Evolutionary conservation across 176 grass and related monocot species (phyloP).

Genomic region (Musa itinerans): DNA sequence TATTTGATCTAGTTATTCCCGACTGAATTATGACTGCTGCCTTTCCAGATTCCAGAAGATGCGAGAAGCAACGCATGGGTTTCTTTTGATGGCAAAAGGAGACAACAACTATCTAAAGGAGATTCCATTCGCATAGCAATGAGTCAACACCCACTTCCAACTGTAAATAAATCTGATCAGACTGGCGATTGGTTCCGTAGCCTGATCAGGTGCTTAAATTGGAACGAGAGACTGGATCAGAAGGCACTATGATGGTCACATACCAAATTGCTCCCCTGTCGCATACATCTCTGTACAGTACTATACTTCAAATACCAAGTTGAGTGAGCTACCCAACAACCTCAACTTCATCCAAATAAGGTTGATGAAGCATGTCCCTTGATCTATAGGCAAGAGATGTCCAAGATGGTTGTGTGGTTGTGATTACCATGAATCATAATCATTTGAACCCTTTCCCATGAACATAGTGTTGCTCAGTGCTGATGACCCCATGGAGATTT

Average conservation of each 20-base stretch:
- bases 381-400: not conserved
- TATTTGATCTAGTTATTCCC: not conserved
- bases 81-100: conserved; percentile 83
- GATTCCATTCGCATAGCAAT: conserved; percentile 83
- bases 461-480: not conserved
- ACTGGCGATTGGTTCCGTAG: conserved; percentile 92
- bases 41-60: conserved; percentile 67
- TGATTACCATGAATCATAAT: too few species aligned
- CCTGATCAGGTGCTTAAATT: conserved; percentile 86
- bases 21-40: not conserved
- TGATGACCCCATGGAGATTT: not conserved
- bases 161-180: conserved; percentile 97
- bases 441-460: too few species aligned
- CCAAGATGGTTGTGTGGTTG: too few species aligned
- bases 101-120: conserved; percentile 82
- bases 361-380: not conserved
- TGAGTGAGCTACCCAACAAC: too few species aligned
- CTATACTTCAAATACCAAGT: not conserved
- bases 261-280: not conserved
- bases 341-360: not conserved
- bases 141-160: conserved; percentile 84
- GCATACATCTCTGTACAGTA: not conserved
- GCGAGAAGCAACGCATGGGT: conserved; percentile 91
- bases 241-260: conserved; percentile 44
- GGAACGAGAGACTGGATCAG: conserved; percentile 93